These are phyloP conservation scores for Seiridium unicorne DNA, from an alignment of 2,329 filamentous ascomycete genomes.

Conservation along the genomic window DNA sequence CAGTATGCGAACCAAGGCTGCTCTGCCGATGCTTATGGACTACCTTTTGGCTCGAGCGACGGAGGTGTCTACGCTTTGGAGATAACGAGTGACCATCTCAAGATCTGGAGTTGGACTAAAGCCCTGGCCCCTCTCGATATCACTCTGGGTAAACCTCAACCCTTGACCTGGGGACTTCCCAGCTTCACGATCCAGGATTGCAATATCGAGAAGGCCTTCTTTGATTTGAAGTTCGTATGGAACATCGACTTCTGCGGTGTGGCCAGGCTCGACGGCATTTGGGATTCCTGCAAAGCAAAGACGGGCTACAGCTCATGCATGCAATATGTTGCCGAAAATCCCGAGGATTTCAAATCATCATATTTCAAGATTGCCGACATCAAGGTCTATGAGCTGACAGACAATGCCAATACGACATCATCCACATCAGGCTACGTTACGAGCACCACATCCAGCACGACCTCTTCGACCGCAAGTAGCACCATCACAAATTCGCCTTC, in stretches of 20 bases:
- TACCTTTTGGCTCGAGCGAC: constrained; percentile 33
- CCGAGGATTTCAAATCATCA: constrained; percentile 12
- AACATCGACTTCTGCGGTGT: constrained; percentile 21
- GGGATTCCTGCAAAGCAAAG: constrained; percentile 17
- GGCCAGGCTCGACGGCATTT: constrained; percentile 18
- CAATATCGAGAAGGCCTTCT: constrained; percentile 24
- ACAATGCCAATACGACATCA: not conserved
- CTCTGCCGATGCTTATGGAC: constrained; percentile 33
- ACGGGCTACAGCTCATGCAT: constrained; percentile 17
- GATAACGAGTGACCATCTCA: constrained; percentile 61
- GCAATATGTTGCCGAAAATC: constrained; percentile 17
- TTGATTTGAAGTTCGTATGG: constrained; percentile 24
- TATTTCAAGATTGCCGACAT: constrained; percentile 22
- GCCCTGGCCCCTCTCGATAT: constrained; percentile 54
- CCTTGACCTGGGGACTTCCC: constrained; percentile 23
- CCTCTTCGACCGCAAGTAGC: not conserved
- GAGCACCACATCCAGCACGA: not conserved
- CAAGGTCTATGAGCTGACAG: constrained; percentile 10
- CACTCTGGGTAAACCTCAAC: constrained; percentile 22
- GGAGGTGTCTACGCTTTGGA: constrained; percentile 50
- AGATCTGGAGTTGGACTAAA: constrained; percentile 62
- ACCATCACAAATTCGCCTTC: not conserved
- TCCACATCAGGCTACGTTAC: not conserved
- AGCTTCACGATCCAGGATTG: constrained; percentile 23
- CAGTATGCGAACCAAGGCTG: constrained; percentile 41